These are phyloP conservation scores for Allomyces macrogynus DNA, from an alignment of 192 early-diverging fungal species.

Conservation along the genomic window DNA sequence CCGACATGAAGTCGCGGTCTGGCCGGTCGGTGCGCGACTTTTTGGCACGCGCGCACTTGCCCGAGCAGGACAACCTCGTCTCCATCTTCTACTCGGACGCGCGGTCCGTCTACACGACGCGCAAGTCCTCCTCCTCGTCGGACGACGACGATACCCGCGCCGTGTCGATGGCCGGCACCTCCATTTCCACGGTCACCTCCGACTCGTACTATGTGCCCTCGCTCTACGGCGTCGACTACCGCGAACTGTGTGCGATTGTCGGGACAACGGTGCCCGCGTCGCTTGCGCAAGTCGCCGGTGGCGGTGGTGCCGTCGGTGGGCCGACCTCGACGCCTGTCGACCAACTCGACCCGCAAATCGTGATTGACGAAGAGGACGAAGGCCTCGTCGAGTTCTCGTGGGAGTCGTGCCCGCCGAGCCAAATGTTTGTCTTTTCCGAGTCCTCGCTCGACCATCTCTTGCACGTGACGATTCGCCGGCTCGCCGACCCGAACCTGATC, in stretches of 20 bases:
- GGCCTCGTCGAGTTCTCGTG: constrained; percentile 40
- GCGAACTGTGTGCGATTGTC: background rate
- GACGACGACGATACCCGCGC: background rate
- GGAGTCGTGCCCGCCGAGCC: constrained; percentile 60
- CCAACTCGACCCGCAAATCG: constrained; percentile 12
- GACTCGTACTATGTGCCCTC: background rate
- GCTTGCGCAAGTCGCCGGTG: background rate
- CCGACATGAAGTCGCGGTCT: constrained; percentile 38
- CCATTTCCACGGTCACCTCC: background rate
- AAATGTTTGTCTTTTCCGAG: constrained; percentile 86
- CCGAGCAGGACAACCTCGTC: background rate
- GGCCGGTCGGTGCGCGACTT: constrained; percentile 59
- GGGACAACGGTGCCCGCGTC: background rate
- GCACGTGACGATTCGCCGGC: constrained; percentile 33
- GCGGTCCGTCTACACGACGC: background rate
- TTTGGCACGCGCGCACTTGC: constrained; percentile 12
- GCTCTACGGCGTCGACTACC: background rate
- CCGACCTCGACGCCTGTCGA: background rate
- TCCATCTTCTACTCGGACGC: background rate
- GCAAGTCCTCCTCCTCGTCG: background rate
- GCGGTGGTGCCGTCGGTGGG: background rate
- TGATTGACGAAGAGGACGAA: constrained; percentile 18
- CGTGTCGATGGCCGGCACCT: background rate
- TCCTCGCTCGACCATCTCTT: constrained; percentile 52
- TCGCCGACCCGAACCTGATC: background rate